Evolutionary conservation across 345 rosid genomes (phyloP), one percentile per base, ranked within the genome.

Genomic region (Sonneratia caseolaris): DNA sequence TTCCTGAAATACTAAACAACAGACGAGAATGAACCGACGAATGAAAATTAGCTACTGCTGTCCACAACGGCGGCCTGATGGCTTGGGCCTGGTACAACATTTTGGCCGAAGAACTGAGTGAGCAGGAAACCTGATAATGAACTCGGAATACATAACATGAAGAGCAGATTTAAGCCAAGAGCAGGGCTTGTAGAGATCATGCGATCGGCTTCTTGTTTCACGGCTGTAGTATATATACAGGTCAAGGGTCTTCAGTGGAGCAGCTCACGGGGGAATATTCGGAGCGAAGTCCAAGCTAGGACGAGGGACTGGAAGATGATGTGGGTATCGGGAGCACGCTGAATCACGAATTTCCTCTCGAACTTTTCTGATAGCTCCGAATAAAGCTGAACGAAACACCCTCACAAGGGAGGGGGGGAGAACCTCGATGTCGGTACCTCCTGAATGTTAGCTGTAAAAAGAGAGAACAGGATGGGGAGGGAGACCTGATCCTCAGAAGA

Each of bases 231-330:
- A 89, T 32, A 40, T 40, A 8, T 40, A 4, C 0, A 66, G 87
- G 74, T 93, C 98, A 0, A 94, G 89, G 11, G 93, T 90, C 84
- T 91, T 94, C 7, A 93, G 75, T 92, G 97, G 75, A 92, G 99
- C 70, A 95, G 96, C 83, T 95, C 96, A 4, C 99, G 97, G 3
- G 99, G 99, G 83, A 95, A 95, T 81, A 95, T 92, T 59, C 97
- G 97, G 55, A 95, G 97, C 74, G 90, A 78, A 6, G 96, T 88
- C 97, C 98, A 91, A 64, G 98, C 98, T 78, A 93, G 77, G 78
- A 91, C 98, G 32, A 93, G 96, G 43, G 98, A 91, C 79, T 91
- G 96, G 81, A 91, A 93, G 73, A 93, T 88, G 77, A 84, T 93
- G 38, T 97, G 90, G 16, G 98, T 91, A 79, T 91, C 98, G 1